These are phyloP conservation scores for Gymnopilus junonius DNA, from an alignment of 768 basidiomycete genomes.

Conservation along the genomic window DNA sequence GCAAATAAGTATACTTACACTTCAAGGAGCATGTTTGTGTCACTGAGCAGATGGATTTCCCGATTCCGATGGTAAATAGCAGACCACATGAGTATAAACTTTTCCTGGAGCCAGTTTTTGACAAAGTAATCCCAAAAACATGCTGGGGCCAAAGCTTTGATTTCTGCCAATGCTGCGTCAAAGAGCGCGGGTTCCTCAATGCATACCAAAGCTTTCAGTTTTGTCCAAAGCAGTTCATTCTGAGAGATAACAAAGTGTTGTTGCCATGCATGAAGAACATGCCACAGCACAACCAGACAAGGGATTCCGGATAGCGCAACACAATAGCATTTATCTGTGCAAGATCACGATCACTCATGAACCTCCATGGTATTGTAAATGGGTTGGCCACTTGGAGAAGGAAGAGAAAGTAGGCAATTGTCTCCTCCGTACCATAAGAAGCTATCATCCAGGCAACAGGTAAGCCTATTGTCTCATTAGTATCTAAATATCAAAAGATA, in stretches of 20 bases:
- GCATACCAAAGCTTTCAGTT: conserved; percentile 25
- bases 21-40: conserved; percentile 35
- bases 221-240: conserved; percentile 22
- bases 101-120: conserved; percentile 16
- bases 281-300: conserved; percentile 31
- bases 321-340: neutral
- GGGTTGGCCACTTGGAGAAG: neutral
- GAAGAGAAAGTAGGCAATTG: conserved; percentile 19
- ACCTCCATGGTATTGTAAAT: neutral
- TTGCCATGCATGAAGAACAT: conserved; percentile 35
- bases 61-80: conserved; percentile 19
- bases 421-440: conserved; percentile 19
- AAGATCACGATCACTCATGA: neutral
- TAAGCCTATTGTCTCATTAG: conserved; percentile 5
- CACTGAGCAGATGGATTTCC: conserved; percentile 13
- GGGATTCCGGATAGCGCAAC: neutral
- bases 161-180: conserved; percentile 14
- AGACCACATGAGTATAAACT: conserved; percentile 24
- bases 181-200: conserved; percentile 22
- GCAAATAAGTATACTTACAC: neutral
- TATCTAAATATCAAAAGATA: neutral
- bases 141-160: conserved; percentile 9
- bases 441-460: conserved; percentile 24
- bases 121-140: conserved; percentile 22
- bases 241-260: conserved; percentile 22